Conservation (phyloP, 1,139 yeast genomes). For the Candida sp. region DNA sequence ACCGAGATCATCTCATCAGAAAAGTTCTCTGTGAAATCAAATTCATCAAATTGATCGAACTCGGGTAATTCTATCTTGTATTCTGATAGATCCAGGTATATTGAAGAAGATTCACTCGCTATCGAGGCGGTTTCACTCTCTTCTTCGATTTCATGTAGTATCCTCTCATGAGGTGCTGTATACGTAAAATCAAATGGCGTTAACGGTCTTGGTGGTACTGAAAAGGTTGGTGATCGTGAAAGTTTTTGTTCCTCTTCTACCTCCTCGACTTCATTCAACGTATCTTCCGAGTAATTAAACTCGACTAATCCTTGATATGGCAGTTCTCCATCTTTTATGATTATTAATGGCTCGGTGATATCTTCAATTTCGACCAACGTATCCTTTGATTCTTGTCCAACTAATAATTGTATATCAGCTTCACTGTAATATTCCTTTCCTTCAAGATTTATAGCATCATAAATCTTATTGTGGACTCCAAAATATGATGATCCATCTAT, state of each 20-base stretch:
- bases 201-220: background rate
- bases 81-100: background rate
- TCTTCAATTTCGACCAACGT: slow-evolving; percentile 24
- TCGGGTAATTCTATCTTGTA: background rate
- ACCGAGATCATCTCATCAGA: background rate
- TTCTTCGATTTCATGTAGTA: background rate
- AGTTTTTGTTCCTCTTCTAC: background rate
- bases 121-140: background rate
- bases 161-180: background rate
- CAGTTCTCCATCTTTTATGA: slow-evolving; percentile 17
- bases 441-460: slow-evolving; percentile 26
- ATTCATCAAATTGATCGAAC: slow-evolving; percentile 2
- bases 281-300: slow-evolving; percentile 7
- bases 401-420: slow-evolving; percentile 28
- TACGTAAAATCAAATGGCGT: background rate
- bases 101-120: background rate
- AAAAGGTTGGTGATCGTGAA: background rate
- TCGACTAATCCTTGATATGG: slow-evolving; percentile 4
- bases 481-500: slow-evolving; percentile 54
- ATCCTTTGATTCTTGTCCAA: slow-evolving; percentile 16
- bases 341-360: slow-evolving; percentile 18
- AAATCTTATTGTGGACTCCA: slow-evolving; percentile 49
- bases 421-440: slow-evolving; percentile 30
- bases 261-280: slow-evolving; percentile 1
- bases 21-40: background rate